Base-by-base conservation (phyloP, 345 rosid species). In the Gossypium longicalyx region DNA sequence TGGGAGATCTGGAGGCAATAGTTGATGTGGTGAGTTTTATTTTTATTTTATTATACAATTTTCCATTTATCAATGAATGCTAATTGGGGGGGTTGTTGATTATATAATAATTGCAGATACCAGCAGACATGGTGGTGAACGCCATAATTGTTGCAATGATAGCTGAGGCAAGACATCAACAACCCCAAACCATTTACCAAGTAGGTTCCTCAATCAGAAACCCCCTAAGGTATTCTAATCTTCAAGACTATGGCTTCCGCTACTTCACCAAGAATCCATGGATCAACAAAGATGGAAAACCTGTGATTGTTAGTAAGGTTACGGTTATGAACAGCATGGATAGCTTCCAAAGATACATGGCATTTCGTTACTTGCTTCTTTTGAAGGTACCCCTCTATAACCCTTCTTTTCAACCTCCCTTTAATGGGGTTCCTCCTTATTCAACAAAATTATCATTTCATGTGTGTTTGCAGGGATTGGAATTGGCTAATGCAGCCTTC, bases 51-150 rank as follows among this genome's bases (percentile, higher is more conserved):
- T 34, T 34, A 34, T 34, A 34, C 41, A 34, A 56, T 12, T 19
- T 22, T 61, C 9, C 67, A 67, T 61, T 38, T 17, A 43, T 45
- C 41, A 34, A 34, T 34, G 7, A 34, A 34, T 34, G 41, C 7
- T 34, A 34, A 34, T 5, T 34, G 7, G 41, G 41, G 0, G 41
- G 1, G 41, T 2, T 10, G 10, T 45, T 3, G 73, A 34, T 7
- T 64, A 9, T 10, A 3, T 11, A 47, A 47, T 47, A 34, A 34
- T 47, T 75, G 44, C 74, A 93, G 93, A 83, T 93, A 44, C 98
- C 98, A 0, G 97, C 92, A 0, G 98, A 93, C 63, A 89, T 93
- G 95, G 97, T 93, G 70, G 95, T 91, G 82, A 93, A 90, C 67
- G 82, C 86, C 7, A 86, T 86, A 3, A 51, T 93, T 19, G 88